Evolutionary conservation across 345 rosid genomes (phyloP), one percentile per base, ranked within the genome.

Genomic region (Clausena lansium): DNA sequence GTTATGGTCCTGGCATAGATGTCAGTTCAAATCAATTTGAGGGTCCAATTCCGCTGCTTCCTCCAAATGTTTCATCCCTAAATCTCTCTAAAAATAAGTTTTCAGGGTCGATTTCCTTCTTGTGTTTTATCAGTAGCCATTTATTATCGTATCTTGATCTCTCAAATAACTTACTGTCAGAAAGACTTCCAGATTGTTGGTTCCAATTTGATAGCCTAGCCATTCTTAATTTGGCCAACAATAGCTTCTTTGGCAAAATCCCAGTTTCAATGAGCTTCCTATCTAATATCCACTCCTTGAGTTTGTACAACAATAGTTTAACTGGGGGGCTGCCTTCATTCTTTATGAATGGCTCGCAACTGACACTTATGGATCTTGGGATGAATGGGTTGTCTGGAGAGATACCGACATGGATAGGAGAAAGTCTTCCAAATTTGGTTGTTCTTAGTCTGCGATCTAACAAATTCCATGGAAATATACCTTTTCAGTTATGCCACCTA

Each of bases 341-440:
- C 28, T 28, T 62, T 17, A 32, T 11, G 22, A 62, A 62, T 28
- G 4, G 33, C 36, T 25, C 33, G 14, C 19, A 6, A 15, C 11
- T n/a, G n/a, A n/a, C n/a, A n/a, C n/a, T n/a, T n/a, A n/a, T n/a
- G n/a, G n/a, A n/a, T n/a, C n/a, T n/a, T n/a, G n/a, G n/a, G n/a
- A n/a, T n/a, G n/a, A n/a, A n/a, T n/a, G n/a, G n/a, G n/a, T n/a
- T n/a, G n/a, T n/a, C n/a, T n/a, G 67, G 79, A 17, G 7, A 24
- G 19, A 52, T 76, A 6, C 73, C 79, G 19, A 1, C 27, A 25
- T 76, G 79, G 79, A 67, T 76, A 1, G 65, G 79, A 8, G 74
- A 76, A 0, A 39, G 6, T 1, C 55, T 76, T 22, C 14, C 71
- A 9, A 19, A 67, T 55, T 19, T 76, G 64, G 58, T 57, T 2